Conservation (phyloP, 2,329 filamentous ascomycete species). For the Ascochyta koolunga region DNA sequence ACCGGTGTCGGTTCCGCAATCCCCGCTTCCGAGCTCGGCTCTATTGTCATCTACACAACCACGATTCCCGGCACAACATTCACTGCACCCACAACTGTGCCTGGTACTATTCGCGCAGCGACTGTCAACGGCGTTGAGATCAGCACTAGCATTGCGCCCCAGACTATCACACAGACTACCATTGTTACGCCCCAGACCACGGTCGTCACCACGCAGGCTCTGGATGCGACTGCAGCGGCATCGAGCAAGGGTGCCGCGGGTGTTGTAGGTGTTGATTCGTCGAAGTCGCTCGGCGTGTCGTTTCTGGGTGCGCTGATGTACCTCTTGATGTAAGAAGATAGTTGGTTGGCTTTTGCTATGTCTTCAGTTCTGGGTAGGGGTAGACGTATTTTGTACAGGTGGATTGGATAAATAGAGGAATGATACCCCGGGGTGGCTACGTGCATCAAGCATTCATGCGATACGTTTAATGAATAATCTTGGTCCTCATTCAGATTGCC, state of each 20-base stretch:
- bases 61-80: slow-evolving; percentile 36
- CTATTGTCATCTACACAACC: slow-evolving; percentile 44
- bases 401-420: slow-evolving; percentile 17
- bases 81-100: slow-evolving; percentile 29
- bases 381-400: neutral
- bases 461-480: slow-evolving; percentile 24
- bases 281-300: slow-evolving; percentile 31
- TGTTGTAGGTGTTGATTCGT: slow-evolving; percentile 22
- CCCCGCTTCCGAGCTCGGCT: slow-evolving; percentile 52
- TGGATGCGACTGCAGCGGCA: slow-evolving; percentile 1
- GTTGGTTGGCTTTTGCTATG: neutral
- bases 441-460: slow-evolving; percentile 10
- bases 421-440: slow-evolving; percentile 27
- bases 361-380: neutral
- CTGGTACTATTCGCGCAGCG: slow-evolving; percentile 24
- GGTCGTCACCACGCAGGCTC: slow-evolving; percentile 23
- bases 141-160: slow-evolving; percentile 25
- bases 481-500: neutral
- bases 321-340: slow-evolving; percentile 5
- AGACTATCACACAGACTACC: slow-evolving; percentile 31
- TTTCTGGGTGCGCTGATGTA: slow-evolving; percentile 36
- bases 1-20: slow-evolving; percentile 55
- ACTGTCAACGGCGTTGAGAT: slow-evolving; percentile 26
- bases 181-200: slow-evolving; percentile 30
- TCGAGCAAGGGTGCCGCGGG: slow-evolving; percentile 21